Conservation (phyloP, 441 rosid genomes). For the Daphne laureola region DNA sequence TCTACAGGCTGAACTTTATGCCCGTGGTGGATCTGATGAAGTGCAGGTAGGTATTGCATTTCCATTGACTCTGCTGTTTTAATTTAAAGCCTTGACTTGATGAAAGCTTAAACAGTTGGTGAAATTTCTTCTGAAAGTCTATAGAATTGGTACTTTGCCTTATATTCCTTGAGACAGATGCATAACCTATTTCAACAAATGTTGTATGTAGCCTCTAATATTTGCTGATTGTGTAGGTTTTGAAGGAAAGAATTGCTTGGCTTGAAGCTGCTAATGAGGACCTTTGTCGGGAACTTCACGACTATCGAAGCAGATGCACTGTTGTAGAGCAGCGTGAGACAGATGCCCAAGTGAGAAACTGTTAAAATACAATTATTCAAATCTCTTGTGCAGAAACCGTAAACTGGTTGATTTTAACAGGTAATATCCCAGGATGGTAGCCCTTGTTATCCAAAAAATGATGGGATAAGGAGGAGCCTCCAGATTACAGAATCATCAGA, state of each 20-base stretch:
- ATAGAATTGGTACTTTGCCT: no score
- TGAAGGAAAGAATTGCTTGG: slow-evolving; percentile 86
- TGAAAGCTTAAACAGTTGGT: no score
- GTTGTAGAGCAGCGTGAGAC: slow-evolving; percentile 52
- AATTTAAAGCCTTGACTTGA: no score
- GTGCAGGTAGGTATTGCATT: slow-evolving; percentile 68
- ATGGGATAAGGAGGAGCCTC: slow-evolving; percentile 78
- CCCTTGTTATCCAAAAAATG: slow-evolving; percentile 51
- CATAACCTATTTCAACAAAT: no score
- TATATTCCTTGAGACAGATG: no score
- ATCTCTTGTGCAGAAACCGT: slow-evolving; percentile 2
- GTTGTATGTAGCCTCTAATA: no score
- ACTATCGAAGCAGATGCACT: slow-evolving; percentile 63
- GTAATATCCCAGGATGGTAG: slow-evolving; percentile 53
- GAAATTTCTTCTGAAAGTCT: no score
- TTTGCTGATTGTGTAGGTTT: slow-evolving; percentile 36
- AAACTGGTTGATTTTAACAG: slow-evolving; percentile 10
- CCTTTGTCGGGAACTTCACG: slow-evolving; percentile 89
- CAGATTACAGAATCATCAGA: slow-evolving; percentile 70
- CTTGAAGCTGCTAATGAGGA: slow-evolving; percentile 94
- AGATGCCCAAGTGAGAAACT: slow-evolving; percentile 60
- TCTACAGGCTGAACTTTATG: slow-evolving; percentile 95
- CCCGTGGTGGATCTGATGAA: slow-evolving; percentile 78
- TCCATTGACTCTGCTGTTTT: not conserved
- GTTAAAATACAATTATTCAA: not conserved